Percentiles rank a stretch among this genome's conserved stretches.
Conservation (phyloP, 108 stramenopile genomes). For the Licmophora abbreviata region DNA sequence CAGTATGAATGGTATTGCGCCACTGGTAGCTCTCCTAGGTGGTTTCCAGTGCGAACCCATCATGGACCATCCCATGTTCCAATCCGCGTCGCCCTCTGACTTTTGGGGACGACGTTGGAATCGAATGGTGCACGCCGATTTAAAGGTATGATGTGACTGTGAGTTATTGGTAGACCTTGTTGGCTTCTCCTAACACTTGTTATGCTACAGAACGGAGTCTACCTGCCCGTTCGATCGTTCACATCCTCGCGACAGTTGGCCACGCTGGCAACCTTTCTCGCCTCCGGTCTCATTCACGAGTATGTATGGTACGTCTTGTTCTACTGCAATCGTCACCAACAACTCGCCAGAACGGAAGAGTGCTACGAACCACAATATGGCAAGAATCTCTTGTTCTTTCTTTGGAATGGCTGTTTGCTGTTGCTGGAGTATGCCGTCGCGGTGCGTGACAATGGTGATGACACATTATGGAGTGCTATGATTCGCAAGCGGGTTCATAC, state of each 20-base stretch:
- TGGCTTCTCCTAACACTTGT: not conserved
- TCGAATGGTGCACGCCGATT: conserved; percentile 22
- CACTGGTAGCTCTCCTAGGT: not conserved
- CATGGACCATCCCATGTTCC: conserved; percentile 4
- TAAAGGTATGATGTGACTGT: conserved; percentile 13
- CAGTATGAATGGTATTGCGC: conserved; percentile 1
- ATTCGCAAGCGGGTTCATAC: not conserved
- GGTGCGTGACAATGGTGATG: not conserved
- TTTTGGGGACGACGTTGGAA: conserved; percentile 60
- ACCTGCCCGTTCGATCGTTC: conserved; percentile 23
- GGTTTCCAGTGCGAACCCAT: not conserved
- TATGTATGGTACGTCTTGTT: conserved; percentile 29
- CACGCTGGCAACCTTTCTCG: conserved; percentile 30
- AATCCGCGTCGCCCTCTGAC: conserved; percentile 20
- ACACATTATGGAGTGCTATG: too few relatives aligned
- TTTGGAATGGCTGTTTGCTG: conserved; percentile 46
- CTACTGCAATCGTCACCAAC: not conserved
- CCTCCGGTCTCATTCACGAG: conserved; percentile 48
- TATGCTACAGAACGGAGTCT: conserved; percentile 20
- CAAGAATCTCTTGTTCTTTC: conserved; percentile 39
- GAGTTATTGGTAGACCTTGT: not conserved
- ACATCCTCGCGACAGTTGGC: conserved; percentile 17
- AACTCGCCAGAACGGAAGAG: not conserved
- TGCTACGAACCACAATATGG: conserved; percentile 19
- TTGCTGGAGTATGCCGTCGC: conserved; percentile 20